Conservation (phyloP, 345 rosid species). For the thale cress (Arabidopsis thaliana) region TAIR10.1 NC_003076.8:24023501-24024000, state of each 20-base stretch:
- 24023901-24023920: background rate
- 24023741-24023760: slow-evolving; percentile 78
- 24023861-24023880: background rate
- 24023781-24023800: background rate
- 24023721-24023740: slow-evolving; percentile 97
- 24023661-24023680: background rate
- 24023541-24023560: slow-evolving; percentile 45
- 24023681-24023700: background rate
- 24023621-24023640: slow-evolving; percentile 60
- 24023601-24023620: slow-evolving; percentile 89
- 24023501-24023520: slow-evolving; percentile 16
- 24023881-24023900: slow-evolving; percentile 19
- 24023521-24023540: background rate
- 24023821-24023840: background rate
- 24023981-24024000: background rate
- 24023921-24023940: slow-evolving; percentile 1
- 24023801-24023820: slow-evolving; percentile 17
- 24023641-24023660: background rate
- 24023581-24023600: slow-evolving; percentile 72
- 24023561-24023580: slow-evolving; percentile 59
- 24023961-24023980: background rate
- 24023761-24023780: slow-evolving; percentile 48
- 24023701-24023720: slow-evolving; percentile 54
- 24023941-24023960: background rate
- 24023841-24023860: background rate